Conservation (phyloP, 2,329 filamentous ascomycete species). For the Helotiales sp. region DNA sequence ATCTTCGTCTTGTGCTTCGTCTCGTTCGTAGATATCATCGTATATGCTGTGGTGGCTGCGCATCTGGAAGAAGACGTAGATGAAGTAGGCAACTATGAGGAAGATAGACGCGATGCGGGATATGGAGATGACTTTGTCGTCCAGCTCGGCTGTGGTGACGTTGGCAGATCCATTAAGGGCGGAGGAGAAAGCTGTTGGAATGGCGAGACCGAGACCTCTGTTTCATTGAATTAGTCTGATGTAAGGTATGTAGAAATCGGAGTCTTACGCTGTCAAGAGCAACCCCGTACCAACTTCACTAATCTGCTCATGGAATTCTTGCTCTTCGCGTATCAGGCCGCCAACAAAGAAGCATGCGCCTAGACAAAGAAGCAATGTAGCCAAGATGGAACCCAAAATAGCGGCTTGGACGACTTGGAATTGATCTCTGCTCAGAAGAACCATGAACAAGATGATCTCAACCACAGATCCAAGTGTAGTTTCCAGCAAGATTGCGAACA, state of each 20-base stretch:
- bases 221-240: background rate
- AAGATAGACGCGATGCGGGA: slow-evolving; percentile 72
- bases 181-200: slow-evolving; percentile 46
- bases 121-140: slow-evolving; percentile 58
- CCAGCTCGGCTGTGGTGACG: slow-evolving; percentile 42
- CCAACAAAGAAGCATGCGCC: slow-evolving; percentile 79
- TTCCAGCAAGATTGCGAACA: slow-evolving; percentile 62
- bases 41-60: slow-evolving; percentile 76
- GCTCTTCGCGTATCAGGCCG: slow-evolving; percentile 66
- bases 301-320: slow-evolving; percentile 72
- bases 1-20: slow-evolving; percentile 69
- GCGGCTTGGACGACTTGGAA: slow-evolving; percentile 77
- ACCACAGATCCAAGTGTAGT: slow-evolving; percentile 72
- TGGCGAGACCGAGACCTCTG: slow-evolving; percentile 47
- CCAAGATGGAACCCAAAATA: slow-evolving; percentile 79
- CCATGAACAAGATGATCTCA: slow-evolving; percentile 81
- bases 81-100: slow-evolving; percentile 66
- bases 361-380: slow-evolving; percentile 79
- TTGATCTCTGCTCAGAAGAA: slow-evolving; percentile 57
- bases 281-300: slow-evolving; percentile 78
- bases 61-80: slow-evolving; percentile 72
- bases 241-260: too few relatives aligned
- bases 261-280: slow-evolving; percentile 74
- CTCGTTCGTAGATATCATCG: slow-evolving; percentile 68
- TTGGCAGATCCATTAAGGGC: slow-evolving; percentile 37